Conservation (phyloP, 176 grass and related monocot genomes). For the Neostapfia colusana region DNA sequence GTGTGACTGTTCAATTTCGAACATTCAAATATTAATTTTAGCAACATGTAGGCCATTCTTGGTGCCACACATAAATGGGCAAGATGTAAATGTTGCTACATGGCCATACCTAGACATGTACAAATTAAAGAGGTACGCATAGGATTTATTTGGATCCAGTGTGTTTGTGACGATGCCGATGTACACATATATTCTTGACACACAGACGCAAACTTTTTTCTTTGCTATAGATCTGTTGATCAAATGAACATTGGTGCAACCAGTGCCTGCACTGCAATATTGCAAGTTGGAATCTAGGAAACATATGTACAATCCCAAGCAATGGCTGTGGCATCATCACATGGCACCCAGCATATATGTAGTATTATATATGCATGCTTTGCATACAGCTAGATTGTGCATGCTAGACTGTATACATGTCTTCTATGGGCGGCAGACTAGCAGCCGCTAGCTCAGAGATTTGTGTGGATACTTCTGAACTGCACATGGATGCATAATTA, state of each 20-base stretch:
- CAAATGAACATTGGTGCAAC: neutral
- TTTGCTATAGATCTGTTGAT: too few relatives aligned
- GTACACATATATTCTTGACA: slow-evolving; percentile 14
- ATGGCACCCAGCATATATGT: slow-evolving; percentile 55
- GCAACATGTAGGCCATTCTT: slow-evolving; percentile 16
- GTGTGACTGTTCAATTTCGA: slow-evolving; percentile 12
- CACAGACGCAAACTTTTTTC: too few relatives aligned
- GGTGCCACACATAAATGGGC: slow-evolving; percentile 21
- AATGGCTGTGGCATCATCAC: slow-evolving; percentile 48
- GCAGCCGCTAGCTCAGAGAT: slow-evolving; percentile 47
- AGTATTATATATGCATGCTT: slow-evolving; percentile 53
- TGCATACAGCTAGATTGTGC: slow-evolving; percentile 46
- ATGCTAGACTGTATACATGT: slow-evolving; percentile 39
- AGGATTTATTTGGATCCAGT: slow-evolving; percentile 27
- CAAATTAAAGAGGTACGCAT: slow-evolving; percentile 31
- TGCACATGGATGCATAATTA: slow-evolving; percentile 60
- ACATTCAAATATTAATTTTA: slow-evolving; percentile 32
- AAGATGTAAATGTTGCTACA: slow-evolving; percentile 34
- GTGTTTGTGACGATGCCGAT: neutral
- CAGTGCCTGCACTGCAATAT: slow-evolving; percentile 37
- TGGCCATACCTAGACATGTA: slow-evolving; percentile 43
- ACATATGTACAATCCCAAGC: slow-evolving; percentile 57
- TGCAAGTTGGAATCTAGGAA: slow-evolving; percentile 77
- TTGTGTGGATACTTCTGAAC: slow-evolving; percentile 62
- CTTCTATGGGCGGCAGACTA: slow-evolving; percentile 19